A percentile compares a stretch with the other conserved stretches of the same genome.
Evolutionary conservation across 345 rosid species (phyloP).

Genomic region (Geranium rotundifolium): DNA sequence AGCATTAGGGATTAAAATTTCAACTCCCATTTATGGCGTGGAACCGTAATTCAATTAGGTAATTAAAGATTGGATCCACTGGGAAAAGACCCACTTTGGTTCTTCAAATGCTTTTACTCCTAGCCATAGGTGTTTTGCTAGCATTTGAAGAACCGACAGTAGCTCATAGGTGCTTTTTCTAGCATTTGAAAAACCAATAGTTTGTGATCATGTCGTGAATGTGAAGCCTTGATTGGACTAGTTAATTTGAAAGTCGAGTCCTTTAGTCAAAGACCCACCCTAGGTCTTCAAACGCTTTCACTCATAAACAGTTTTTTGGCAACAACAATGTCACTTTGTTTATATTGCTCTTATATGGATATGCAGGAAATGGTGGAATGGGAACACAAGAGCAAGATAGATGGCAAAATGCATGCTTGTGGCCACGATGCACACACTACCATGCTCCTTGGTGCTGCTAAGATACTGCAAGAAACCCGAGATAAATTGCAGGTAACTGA

Average conservation of each 20-base stretch:
- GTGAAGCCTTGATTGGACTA: neutral
- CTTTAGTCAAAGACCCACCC: too few relatives aligned
- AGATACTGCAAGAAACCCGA: conserved; percentile 32
- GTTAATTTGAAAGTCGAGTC: neutral
- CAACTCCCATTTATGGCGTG: neutral
- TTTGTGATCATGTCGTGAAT: neutral
- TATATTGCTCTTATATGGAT: neutral
- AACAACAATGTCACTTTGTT: neutral
- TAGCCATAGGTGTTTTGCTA: neutral
- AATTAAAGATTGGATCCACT: neutral
- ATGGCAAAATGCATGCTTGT: conserved; percentile 55
- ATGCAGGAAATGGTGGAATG: conserved; percentile 25
- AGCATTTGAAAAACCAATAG: neutral
- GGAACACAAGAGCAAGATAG: conserved; percentile 34
- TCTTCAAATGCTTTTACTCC: too few relatives aligned
- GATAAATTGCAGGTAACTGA: conserved; percentile 25
- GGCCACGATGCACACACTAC: conserved; percentile 46
- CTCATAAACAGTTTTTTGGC: neutral
- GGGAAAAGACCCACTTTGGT: neutral
- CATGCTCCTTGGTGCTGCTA: conserved; percentile 61
- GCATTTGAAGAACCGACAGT: neutral
- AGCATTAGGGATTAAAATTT: neutral
- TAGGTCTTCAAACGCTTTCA: neutral
- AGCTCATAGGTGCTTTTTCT: neutral
- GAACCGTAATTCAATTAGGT: neutral